Evolutionary conservation across 2,329 filamentous ascomycete species (phyloP), one percentile per base, ranked within the genome.

Genomic region (Nemania sp.): DNA sequence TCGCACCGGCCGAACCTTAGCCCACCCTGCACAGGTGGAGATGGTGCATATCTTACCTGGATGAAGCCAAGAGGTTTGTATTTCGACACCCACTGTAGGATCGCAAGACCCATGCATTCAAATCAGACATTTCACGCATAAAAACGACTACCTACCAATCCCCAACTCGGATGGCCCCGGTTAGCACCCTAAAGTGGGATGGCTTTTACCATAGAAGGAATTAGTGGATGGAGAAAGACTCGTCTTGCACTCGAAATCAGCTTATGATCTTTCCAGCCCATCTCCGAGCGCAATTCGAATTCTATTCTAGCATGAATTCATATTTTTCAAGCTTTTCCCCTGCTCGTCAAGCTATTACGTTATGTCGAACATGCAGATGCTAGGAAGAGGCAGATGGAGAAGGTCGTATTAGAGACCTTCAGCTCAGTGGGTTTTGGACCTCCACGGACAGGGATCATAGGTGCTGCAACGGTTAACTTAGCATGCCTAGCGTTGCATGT

Each of bases 101-200:
- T 20, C 15, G 26, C 5, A 20, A 24, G 47, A 18, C 22, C 64
- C 58, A 54, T 54, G 18, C 54, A 56, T 22, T 8, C 38, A 59
- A 18, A 24, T 32, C 26, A 53, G 45, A 32, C 32, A n/a, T 55
- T 43, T 41, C 43, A n/a, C 43, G 5, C 6, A n/a, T 52, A 51
- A 53, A 51, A 45, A 62, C 62, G 62, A 57, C 45, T 20, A 32
- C 61, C 45, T 20, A 32, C 61, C 24, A 32, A 59, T 62, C 57
- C 66, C 62, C 35, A 56, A 69, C 60, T 57, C 35, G 63, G 67
- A 66, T 20, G 35, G 54, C 45, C 65, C 58, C 55, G 49, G 62
- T 22, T 32, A 13, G 45, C 11, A 38, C 43, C 49, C n/a, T 24
- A 27, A 49, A 24, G 41, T 13, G 29, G 8, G 18, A 52, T 41